Conservation (phyloP, 352 stramenopile species). For the Globisporangium uncinulatum region DNA sequence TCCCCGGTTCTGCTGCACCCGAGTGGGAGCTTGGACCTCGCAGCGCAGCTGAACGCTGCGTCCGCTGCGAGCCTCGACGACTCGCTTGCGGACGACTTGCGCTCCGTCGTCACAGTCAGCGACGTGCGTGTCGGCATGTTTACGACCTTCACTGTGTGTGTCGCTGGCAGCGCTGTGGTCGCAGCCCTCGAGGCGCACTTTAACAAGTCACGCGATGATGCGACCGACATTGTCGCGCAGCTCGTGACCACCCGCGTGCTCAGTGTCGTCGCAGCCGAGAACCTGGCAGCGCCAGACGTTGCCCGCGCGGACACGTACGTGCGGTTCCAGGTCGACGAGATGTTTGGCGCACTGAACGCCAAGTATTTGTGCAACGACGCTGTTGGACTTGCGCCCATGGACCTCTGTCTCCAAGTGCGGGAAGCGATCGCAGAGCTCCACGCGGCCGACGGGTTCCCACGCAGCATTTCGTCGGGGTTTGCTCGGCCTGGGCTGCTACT, state of each 20-base stretch:
- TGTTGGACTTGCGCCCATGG: constrained; percentile 48
- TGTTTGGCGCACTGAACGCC: constrained; percentile 78
- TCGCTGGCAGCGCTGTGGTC: constrained; percentile 45
- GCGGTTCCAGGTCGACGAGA: constrained; percentile 81
- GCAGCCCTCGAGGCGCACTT: constrained; percentile 56
- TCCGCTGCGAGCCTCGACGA: constrained; percentile 43
- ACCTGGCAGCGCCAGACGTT: constrained; percentile 39
- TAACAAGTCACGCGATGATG: constrained; percentile 37
- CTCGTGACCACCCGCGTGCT: constrained; percentile 41
- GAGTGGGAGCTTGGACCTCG: constrained; percentile 25
- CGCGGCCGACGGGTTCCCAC: constrained; percentile 52
- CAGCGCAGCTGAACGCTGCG: constrained; percentile 26
- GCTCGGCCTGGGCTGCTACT: constrained; percentile 19
- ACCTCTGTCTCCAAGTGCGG: constrained; percentile 61
- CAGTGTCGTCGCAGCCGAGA: constrained; percentile 52
- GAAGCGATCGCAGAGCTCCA: constrained; percentile 68
- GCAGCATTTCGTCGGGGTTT: constrained; percentile 69
- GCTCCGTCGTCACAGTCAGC: constrained; percentile 40
- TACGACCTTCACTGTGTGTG: constrained; percentile 57
- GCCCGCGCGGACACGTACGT: constrained; percentile 48
- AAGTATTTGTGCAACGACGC: constrained; percentile 60
- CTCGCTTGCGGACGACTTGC: constrained; percentile 57
- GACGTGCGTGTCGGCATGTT: constrained; percentile 71
- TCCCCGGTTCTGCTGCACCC: constrained; percentile 25
- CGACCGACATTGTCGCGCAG: constrained; percentile 32